These are phyloP conservation scores for Casaregolazyma lundiana DNA, from an alignment of 1,139 yeast species.

Conservation along the genomic window DNA sequence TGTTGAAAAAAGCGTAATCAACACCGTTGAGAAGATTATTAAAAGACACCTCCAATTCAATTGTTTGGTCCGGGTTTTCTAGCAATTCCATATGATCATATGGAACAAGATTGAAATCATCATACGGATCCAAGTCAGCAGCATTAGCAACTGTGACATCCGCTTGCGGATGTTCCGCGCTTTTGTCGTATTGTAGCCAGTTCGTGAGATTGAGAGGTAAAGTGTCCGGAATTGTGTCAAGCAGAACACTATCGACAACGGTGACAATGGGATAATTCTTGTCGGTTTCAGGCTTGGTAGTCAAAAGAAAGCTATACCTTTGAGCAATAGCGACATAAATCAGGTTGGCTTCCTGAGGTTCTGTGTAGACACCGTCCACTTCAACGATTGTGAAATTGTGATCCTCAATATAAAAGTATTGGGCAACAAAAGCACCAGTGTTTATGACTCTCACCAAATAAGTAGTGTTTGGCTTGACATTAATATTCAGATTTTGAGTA, in stretches of 20 bases:
- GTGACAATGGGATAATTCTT: slow-evolving; percentile 74
- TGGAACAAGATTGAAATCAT: slow-evolving; percentile 66
- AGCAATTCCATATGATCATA: slow-evolving; percentile 45
- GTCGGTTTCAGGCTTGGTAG: slow-evolving; percentile 56
- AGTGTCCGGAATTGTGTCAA: slow-evolving; percentile 64
- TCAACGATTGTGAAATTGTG: slow-evolving; percentile 79
- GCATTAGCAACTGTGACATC: slow-evolving; percentile 34
- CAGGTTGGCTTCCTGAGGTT: slow-evolving; percentile 54
- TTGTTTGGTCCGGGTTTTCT: slow-evolving; percentile 63
- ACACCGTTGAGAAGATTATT: slow-evolving; percentile 75
- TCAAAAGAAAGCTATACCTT: slow-evolving; percentile 66
- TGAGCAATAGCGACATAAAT: slow-evolving; percentile 72
- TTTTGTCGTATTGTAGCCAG: slow-evolving; percentile 54
- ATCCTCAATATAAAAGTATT: slow-evolving; percentile 77
- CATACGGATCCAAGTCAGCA: slow-evolving; percentile 31
- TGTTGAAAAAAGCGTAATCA: slow-evolving; percentile 87
- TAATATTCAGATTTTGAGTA: slow-evolving; percentile 60
- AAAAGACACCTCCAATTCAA: slow-evolving; percentile 68
- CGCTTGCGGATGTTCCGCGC: slow-evolving; percentile 45
- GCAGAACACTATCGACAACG: slow-evolving; percentile 69
- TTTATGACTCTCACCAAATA: slow-evolving; percentile 74
- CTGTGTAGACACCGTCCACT: slow-evolving; percentile 71
- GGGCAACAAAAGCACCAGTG: slow-evolving; percentile 83
- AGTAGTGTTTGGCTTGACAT: slow-evolving; percentile 71
- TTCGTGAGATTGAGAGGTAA: slow-evolving; percentile 66